These are phyloP conservation scores for Aschersonia sp. DNA, from an alignment of 2,329 filamentous ascomycete species.

Conservation along the genomic window DNA sequence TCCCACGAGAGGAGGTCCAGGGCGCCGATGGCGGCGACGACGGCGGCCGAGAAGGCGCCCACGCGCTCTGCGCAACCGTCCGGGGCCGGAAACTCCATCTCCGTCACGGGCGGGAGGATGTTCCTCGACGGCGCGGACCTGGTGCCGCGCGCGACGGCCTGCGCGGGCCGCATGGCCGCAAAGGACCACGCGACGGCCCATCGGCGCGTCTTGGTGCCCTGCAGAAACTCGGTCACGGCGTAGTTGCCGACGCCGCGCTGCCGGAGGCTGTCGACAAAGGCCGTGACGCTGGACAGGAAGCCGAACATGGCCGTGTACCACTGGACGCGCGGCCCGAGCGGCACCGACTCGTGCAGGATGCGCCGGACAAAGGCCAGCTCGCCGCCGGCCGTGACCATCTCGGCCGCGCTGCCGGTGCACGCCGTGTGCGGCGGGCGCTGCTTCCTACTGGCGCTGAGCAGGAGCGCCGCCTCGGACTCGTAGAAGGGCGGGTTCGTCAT, in stretches of 20 bases:
- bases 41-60: conserved; percentile 15
- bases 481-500: conserved; percentile 98
- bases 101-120: conserved; percentile 27
- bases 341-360: conserved; percentile 56
- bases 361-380: conserved; percentile 60
- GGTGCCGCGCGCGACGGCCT: conserved; percentile 28
- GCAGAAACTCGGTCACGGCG: conserved; percentile 66
- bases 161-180: conserved; percentile 44
- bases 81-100: conserved; percentile 19
- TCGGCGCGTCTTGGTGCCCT: conserved; percentile 62
- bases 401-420: conserved; percentile 60
- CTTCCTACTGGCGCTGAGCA: conserved; percentile 50
- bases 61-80: conserved; percentile 29
- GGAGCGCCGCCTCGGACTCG: conserved; percentile 54
- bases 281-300: conserved; percentile 55
- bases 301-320: conserved; percentile 94
- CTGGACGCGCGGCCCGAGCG: conserved; percentile 43
- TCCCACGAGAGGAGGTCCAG: conserved; percentile 48
- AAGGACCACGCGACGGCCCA: conserved; percentile 92
- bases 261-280: conserved; percentile 44
- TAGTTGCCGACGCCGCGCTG: conserved; percentile 55
- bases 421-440: conserved; percentile 52
- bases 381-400: conserved; percentile 76
- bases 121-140: conserved; percentile 21
- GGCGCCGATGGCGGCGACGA: conserved; percentile 31